phyloP scores from a whole-genome alignment of 352 stramenopile genomes.

The Phytophthora pini region DNA sequence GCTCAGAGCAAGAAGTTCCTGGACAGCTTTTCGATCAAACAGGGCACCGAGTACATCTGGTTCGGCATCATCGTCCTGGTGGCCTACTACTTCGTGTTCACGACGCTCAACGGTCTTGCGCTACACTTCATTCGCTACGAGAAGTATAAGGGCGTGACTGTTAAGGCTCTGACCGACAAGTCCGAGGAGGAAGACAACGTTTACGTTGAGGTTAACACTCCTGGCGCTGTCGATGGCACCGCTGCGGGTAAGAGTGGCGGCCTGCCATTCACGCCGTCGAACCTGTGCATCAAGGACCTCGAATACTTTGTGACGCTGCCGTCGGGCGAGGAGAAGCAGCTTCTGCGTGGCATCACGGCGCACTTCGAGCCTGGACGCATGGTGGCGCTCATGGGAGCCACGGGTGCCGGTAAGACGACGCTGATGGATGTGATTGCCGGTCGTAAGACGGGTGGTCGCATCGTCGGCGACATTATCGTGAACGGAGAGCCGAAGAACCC shows the following conservation, averaged over 20 bases:
- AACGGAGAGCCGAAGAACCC: constrained; percentile 87
- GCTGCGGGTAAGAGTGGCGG: too few species aligned
- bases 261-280: constrained; percentile 45
- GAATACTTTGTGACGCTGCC: constrained; percentile 62
- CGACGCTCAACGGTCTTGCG: constrained; percentile 46
- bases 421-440: constrained; percentile 79
- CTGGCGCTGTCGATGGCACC: too few species aligned
- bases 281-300: constrained; percentile 55
- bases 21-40: constrained; percentile 43
- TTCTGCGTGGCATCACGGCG: constrained; percentile 49
- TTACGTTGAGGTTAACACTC: too few species aligned
- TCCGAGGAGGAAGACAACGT: constrained; percentile 30
- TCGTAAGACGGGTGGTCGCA: constrained; percentile 72
- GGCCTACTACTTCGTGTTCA: constrained; percentile 67
- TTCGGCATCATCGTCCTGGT: constrained; percentile 51
- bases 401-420: constrained; percentile 34
- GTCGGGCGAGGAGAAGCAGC: constrained; percentile 51
- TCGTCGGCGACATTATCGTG: constrained; percentile 88
- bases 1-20: constrained; percentile 18
- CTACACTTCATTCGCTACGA: constrained; percentile 67
- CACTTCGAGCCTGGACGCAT: constrained; percentile 69
- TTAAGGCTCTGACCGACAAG: constrained; percentile 41
- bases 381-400: constrained; percentile 81
- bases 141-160: constrained; percentile 42
- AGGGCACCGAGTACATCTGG: constrained; percentile 57